These are phyloP conservation scores for Chrysoporthe cubensis DNA, from an alignment of 2,329 filamentous ascomycete genomes.

Conservation along the genomic window DNA sequence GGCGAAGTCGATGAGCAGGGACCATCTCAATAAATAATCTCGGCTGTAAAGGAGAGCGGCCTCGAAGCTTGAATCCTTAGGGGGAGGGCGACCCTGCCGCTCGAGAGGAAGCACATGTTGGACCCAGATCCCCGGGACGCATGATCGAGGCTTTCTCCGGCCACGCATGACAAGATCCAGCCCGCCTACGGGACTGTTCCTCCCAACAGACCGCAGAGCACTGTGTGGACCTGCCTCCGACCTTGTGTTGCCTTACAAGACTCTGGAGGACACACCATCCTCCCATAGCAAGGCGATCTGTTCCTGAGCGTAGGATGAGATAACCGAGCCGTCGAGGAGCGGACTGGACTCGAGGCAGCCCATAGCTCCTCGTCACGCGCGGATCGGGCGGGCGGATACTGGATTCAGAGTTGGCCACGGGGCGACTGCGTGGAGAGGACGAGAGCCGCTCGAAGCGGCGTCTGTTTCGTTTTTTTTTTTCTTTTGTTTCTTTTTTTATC, in stretches of 20 bases:
- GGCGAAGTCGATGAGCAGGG: not conserved
- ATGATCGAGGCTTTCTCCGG: not conserved
- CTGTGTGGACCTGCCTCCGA: not conserved
- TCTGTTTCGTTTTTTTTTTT: not conserved
- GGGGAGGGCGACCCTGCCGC: not conserved
- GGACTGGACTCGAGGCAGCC: not conserved
- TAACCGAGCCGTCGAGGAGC: not conserved
- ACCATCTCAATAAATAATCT: not conserved
- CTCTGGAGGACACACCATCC: not conserved
- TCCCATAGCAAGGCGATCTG: not conserved
- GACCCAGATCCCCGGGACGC: not conserved
- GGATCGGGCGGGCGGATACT: not conserved
- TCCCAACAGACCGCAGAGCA: not conserved
- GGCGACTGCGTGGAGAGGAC: conserved; percentile 1
- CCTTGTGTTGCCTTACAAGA: not conserved
- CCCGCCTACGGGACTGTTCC: not conserved
- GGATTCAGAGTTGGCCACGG: not conserved
- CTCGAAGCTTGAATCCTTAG: not conserved
- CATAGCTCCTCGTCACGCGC: not conserved
- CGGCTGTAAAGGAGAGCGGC: not conserved
- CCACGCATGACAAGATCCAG: not conserved
- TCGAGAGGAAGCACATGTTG: not conserved
- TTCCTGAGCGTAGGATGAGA: not conserved
- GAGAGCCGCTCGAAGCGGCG: conserved; percentile 4
- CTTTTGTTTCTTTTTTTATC: not conserved